Evolutionary conservation across 306 rosid genomes (phyloP), one percentile per base, ranked within the genome.

Genomic region (Castanopsis chinensis): DNA sequence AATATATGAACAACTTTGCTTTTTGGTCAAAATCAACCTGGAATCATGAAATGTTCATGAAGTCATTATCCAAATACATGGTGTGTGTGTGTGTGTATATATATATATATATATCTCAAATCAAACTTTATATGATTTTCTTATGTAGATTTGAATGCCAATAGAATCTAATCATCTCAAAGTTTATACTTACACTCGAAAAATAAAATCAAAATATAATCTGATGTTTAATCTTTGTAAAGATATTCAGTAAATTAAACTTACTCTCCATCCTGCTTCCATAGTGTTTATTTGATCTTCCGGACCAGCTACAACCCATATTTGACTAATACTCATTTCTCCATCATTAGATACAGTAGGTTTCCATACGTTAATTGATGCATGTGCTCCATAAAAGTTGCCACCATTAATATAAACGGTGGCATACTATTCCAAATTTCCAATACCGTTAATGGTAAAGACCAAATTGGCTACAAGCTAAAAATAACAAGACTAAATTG

Each of bases 191-290:
- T 10, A 43, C 51, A 10, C 51, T 43, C 14, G 2, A 43, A 43
- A 43, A 43, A 2, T 9, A 43, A 43, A 35, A 35, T 4, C 41
- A 35, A 35, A 35, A 4, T 35, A 35, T 2, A 43, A 43, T 8
- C 41, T 6, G 10, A 54, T 30, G 17, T 43, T 18, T 2, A 19
- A 69, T 33, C 25, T n/a, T 3, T 41, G 7, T 32, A 33, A 45
- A 45, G 59, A 17, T 53, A 32, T 1, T 14, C 5, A 27, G 45
- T 3, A 1, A 55, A 6, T 19, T 20, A 9, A 17, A 27, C 69
- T 21, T 78, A 74, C 83, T 2, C 23, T 70, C 86, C 83, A 78
- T 1, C 83, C 83, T 15, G 54, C 77, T 75, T 83, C 86, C n/a
- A 73, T 18, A 59, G 73, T 28, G 41, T 71, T 73, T 23, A 19